Percentiles rank a stretch among this genome's conserved stretches.
Evolutionary conservation across 140 eudicot genomes (phyloP).

Genomic region (Ambrosia hybrid): DNA sequence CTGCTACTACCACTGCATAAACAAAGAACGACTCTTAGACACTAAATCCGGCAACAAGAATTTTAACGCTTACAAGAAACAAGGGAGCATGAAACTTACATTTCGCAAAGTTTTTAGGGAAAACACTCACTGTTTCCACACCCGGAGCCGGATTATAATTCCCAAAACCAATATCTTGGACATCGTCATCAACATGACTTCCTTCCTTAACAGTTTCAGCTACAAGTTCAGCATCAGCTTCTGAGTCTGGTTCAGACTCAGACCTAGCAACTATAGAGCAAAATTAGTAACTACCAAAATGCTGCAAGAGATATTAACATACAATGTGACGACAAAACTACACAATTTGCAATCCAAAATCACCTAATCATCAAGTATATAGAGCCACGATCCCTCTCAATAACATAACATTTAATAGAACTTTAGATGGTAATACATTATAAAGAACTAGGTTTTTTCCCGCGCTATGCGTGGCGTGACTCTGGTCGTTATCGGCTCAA

Average conservation of each 20-base stretch:
- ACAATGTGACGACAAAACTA: slow-evolving; percentile 6
- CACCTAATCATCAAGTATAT: too few relatives aligned
- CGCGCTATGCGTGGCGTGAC: too few relatives aligned
- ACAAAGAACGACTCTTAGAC: not conserved
- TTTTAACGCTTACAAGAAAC: not conserved
- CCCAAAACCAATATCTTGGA: slow-evolving; percentile 59
- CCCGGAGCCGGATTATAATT: slow-evolving; percentile 72
- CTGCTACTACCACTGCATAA: slow-evolving; percentile 75
- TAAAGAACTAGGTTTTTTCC: too few relatives aligned
- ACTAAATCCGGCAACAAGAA: not conserved
- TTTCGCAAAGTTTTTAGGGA: slow-evolving; percentile 79
- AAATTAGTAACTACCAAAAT: slow-evolving; percentile 10
- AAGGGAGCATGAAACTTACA: slow-evolving; percentile 32
- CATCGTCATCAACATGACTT: slow-evolving; percentile 16
- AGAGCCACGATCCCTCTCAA: not conserved
- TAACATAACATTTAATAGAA: not conserved
- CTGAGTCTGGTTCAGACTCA: slow-evolving; percentile 5
- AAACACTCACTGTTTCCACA: slow-evolving; percentile 81
- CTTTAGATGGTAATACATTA: not conserved
- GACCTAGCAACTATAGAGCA: slow-evolving; percentile 16
- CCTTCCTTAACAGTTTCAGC: slow-evolving; percentile 10
- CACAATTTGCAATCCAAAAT: slow-evolving; percentile 1
- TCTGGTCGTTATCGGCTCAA: too few relatives aligned
- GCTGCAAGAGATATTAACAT: not conserved
- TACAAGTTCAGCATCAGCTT: slow-evolving; percentile 15